Conservation (phyloP, 1,284 basidiomycete species). For the Exobasidium cylindrosporum region DNA sequence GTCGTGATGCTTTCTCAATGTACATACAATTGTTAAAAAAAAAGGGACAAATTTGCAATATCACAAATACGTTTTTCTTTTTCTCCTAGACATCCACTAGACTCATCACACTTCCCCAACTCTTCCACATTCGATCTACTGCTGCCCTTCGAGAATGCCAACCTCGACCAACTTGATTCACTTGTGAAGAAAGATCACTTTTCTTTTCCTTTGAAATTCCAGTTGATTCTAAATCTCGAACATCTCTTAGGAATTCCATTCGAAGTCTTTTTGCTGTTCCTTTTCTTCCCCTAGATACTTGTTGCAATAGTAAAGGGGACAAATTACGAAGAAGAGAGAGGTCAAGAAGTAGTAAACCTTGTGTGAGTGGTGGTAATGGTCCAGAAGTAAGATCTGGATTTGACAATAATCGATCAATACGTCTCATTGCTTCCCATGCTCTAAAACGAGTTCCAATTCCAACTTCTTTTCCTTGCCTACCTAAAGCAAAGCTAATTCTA, state of each 20-base stretch:
- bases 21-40: no score
- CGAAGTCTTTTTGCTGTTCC: conserved; percentile 59
- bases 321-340: conserved; percentile 67
- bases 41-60: neutral
- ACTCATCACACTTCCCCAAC: conserved; percentile 61
- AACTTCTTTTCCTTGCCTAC: conserved; percentile 57
- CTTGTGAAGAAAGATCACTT: conserved; percentile 56
- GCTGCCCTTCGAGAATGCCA: conserved; percentile 56
- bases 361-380: conserved; percentile 57
- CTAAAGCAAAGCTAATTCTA: conserved; percentile 61
- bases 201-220: conserved; percentile 56
- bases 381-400: conserved; percentile 12
- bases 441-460: conserved; percentile 53
- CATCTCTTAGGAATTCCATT: conserved; percentile 78
- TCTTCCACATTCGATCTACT: conserved; percentile 85
- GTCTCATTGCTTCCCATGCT: conserved; percentile 58
- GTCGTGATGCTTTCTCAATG: no score
- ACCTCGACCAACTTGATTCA: conserved; percentile 31
- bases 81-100: neutral
- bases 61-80: neutral
- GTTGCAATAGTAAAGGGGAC: conserved; percentile 28
- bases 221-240: conserved; percentile 72
- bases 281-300: conserved; percentile 24
- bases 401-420: conserved; percentile 52
- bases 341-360: conserved; percentile 72